Conservation (phyloP, 2,329 filamentous ascomycete genomes). For the Thelonectria discophora region DNA sequence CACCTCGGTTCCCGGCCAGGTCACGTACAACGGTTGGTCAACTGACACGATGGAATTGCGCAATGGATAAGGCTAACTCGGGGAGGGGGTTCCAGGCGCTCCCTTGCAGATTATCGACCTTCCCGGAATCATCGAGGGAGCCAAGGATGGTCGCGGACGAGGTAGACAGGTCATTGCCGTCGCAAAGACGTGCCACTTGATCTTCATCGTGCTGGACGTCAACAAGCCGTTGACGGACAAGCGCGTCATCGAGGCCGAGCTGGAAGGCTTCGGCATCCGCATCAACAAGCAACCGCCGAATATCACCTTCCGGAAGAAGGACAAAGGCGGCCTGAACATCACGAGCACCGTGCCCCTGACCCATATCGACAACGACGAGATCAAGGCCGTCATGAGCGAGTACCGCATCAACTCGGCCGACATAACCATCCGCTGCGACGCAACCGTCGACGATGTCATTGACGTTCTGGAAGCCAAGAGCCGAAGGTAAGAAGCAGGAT, state of each 20-base stretch:
- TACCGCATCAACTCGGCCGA: slow-evolving; percentile 97
- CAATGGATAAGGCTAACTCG: too few relatives aligned
- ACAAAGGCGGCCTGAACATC: slow-evolving; percentile 95
- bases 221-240: slow-evolving; percentile 99
- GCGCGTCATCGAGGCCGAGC: slow-evolving; percentile 89
- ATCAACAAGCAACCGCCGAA: slow-evolving; percentile 98
- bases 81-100: too few relatives aligned
- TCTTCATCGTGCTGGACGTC: slow-evolving; percentile 98
- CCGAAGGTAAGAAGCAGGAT: slow-evolving; percentile 57
- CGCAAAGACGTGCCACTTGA: slow-evolving; percentile 97
- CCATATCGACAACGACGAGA: slow-evolving; percentile 95
- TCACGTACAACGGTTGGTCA: slow-evolving; percentile 81
- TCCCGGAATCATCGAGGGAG: slow-evolving; percentile 97
- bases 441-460: slow-evolving; percentile 96
- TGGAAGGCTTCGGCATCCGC: slow-evolving; percentile 96
- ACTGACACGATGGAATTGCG: slow-evolving; percentile 1
- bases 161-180: slow-evolving; percentile 99
- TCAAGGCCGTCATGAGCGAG: slow-evolving; percentile 97
- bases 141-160: slow-evolving; percentile 97
- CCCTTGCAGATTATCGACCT: slow-evolving; percentile 98
- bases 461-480: slow-evolving; percentile 94
- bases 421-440: slow-evolving; percentile 97
- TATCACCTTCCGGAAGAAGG: slow-evolving; percentile 99
- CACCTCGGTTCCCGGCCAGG: slow-evolving; percentile 96
- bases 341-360: slow-evolving; percentile 92